Evolutionary conservation across 2,329 filamentous ascomycete species (phyloP).

Genomic region (Fusarium coicis): DNA sequence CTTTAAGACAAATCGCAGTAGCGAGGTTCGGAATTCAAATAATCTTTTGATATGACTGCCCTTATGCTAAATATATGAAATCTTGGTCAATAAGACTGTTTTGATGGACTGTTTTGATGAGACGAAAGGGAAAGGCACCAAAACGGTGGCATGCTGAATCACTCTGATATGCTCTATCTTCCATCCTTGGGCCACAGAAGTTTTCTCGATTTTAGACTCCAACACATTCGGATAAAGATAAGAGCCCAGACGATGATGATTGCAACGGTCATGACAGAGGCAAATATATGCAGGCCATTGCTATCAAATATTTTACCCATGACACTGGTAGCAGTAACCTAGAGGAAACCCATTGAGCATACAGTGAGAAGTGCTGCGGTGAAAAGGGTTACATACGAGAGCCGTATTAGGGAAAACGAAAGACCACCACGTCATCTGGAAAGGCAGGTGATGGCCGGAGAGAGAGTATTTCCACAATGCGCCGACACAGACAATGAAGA

Average conservation of each 20-base stretch:
- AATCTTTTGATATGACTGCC: background rate
- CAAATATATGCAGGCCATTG: conserved; percentile 71
- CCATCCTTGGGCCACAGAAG: conserved; percentile 80
- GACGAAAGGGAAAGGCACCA: background rate
- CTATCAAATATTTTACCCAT: conserved; percentile 72
- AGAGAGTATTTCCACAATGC: conserved; percentile 76
- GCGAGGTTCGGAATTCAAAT: background rate
- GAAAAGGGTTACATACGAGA: conserved; percentile 52
- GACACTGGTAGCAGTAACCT: conserved; percentile 76
- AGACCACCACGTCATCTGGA: conserved; percentile 87
- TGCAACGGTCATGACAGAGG: conserved; percentile 72
- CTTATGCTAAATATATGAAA: background rate
- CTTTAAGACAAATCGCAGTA: background rate
- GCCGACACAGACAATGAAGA: conserved; percentile 83
- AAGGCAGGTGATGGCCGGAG: conserved; percentile 69
- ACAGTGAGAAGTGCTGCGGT: background rate
- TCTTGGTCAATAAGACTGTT: background rate
- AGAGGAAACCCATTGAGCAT: background rate
- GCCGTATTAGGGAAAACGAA: conserved; percentile 87
- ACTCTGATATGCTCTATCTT: background rate
- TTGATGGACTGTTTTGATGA: background rate
- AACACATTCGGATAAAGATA: conserved; percentile 76
- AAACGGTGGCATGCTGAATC: background rate
- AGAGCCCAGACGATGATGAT: conserved; percentile 75
- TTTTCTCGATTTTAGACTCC: conserved; percentile 71